phyloP scores from a whole-genome alignment of 2,329 filamentous ascomycete species.

The Aspergillus sp. region DNA sequence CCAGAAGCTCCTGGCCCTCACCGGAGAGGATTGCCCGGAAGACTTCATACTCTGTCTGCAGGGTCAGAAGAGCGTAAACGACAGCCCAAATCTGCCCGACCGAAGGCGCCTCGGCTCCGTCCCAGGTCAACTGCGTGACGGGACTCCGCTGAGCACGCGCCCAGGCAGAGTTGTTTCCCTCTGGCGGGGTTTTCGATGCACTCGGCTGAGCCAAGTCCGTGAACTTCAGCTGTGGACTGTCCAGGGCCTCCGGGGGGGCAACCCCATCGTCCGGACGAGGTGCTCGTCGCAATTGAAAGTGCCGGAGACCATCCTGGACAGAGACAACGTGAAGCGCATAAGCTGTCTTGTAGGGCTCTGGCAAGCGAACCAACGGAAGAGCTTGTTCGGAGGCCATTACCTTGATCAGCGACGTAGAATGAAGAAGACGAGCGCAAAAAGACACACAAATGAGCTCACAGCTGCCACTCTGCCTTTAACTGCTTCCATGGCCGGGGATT shows the following conservation, averaged over 20 bases:
- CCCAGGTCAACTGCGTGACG: constrained; percentile 27
- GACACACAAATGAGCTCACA: background rate
- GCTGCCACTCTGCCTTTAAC: background rate
- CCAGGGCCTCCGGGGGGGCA: constrained; percentile 17
- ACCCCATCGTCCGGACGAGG: constrained; percentile 12
- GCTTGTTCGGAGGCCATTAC: constrained; percentile 1
- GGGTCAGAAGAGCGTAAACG: constrained; percentile 30
- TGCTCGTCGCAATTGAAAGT: constrained; percentile 13
- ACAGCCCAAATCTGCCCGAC: constrained; percentile 34
- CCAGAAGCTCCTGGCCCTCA: constrained; percentile 15
- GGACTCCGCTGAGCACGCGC: constrained; percentile 26
- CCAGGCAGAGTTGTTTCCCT: constrained; percentile 33
- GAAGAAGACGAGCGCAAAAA: background rate
- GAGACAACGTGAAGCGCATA: constrained; percentile 11
- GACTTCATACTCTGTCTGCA: constrained; percentile 23
- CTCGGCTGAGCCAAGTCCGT: constrained; percentile 19
- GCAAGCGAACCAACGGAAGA: constrained; percentile 10
- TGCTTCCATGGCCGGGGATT: no score
- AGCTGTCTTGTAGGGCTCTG: constrained; percentile 14
- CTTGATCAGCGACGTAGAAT: background rate
- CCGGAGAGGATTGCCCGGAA: constrained; percentile 29
- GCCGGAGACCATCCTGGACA: constrained; percentile 6
- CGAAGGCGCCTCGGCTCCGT: constrained; percentile 18
- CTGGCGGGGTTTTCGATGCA: constrained; percentile 11
- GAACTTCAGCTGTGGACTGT: constrained; percentile 22